Conservation (phyloP, 306 rosid species). For the Rosa chinensis region DNA sequence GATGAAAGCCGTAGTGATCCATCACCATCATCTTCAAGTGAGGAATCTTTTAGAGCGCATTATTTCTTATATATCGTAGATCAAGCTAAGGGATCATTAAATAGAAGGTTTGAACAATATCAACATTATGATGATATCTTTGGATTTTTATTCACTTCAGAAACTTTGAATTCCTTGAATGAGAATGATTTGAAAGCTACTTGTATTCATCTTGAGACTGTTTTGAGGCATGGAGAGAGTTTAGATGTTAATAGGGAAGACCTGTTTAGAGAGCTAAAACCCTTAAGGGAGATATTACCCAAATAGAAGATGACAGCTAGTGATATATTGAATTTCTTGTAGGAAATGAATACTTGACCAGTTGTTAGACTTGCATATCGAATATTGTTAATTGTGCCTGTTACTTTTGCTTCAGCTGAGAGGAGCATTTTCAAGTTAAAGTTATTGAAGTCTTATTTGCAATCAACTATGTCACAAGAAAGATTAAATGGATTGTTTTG, state of each 20-base stretch:
- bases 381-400: no score
- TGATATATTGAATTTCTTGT: no score
- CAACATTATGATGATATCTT: not conserved
- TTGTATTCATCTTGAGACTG: no score
- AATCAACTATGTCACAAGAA: not conserved
- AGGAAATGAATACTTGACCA: no score
- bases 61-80: not conserved
- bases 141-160: not conserved
- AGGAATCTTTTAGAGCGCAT: not conserved
- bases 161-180: not conserved
- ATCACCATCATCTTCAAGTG: not conserved
- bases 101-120: not conserved
- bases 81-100: constrained; percentile 2
- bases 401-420: no score
- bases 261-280: no score
- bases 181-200: not conserved
- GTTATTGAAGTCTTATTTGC: not conserved
- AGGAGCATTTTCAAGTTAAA: not conserved
- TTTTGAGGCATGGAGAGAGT: no score
- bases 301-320: no score
- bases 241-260: no score
- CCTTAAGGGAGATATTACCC: no score
- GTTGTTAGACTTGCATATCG: no score
- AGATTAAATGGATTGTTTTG: not conserved
- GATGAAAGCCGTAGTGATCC: not conserved